Percentiles rank a stretch among this genome's conserved stretches.
Conservation (phyloP, 345 rosid genomes). For the Aquilaria malaccensis region DNA sequence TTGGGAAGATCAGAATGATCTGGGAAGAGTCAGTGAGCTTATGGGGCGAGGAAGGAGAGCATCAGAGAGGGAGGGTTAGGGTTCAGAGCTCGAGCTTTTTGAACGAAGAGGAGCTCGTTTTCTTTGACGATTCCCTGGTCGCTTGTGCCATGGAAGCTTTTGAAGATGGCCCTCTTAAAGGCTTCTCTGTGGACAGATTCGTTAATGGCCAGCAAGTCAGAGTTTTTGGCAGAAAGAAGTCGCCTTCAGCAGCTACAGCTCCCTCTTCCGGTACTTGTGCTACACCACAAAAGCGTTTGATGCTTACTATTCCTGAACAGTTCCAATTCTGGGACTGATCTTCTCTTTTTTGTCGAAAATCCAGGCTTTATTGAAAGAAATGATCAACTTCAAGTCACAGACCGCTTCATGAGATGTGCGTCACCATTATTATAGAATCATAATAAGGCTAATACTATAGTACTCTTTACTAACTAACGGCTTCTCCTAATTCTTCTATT, state of each 20-base stretch:
- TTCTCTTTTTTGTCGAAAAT: constrained; percentile 6
- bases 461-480: neutral
- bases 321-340: constrained; percentile 9
- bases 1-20: constrained; percentile 83
- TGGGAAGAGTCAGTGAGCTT: constrained; percentile 97
- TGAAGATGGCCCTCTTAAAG: constrained; percentile 69
- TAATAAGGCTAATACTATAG: neutral
- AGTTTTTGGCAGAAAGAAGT: constrained; percentile 80
- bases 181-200: constrained; percentile 88
- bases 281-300: neutral
- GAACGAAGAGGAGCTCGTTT: constrained; percentile 79
- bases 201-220: constrained; percentile 77
- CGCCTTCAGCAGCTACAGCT: constrained; percentile 35
- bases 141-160: constrained; percentile 85
- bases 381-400: constrained; percentile 45
- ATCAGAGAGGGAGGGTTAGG: constrained; percentile 68
- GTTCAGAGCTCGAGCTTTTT: constrained; percentile 75
- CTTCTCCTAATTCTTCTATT: neutral
- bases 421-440: neutral
- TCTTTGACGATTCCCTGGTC: constrained; percentile 79
- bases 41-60: constrained; percentile 96
- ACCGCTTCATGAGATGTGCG: constrained; percentile 57
- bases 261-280: constrained; percentile 33
- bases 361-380: constrained; percentile 49
- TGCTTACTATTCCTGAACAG: constrained; percentile 5